These are phyloP conservation scores for Testicularia cyperi DNA, from an alignment of 1,284 basidiomycete species.

Conservation along the genomic window DNA sequence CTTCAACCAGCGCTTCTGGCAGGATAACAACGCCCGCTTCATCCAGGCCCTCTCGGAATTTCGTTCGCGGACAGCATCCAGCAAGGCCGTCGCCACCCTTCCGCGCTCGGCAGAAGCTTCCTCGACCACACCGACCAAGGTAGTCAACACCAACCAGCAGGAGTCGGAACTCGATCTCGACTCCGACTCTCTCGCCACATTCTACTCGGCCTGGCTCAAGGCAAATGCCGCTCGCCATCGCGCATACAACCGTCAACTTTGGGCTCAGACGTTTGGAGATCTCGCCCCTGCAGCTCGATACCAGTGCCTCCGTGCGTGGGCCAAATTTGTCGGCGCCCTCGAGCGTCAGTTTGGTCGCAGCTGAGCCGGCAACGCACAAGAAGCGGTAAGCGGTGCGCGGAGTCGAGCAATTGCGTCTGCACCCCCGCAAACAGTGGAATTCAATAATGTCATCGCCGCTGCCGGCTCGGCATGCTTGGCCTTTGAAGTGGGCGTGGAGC, in stretches of 20 bases:
- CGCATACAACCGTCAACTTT: conserved; percentile 52
- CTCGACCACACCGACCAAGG: neutral
- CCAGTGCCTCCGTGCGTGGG: conserved; percentile 24
- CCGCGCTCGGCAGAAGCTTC: neutral
- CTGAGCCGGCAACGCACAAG: too few relatives aligned
- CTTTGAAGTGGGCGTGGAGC: too few relatives aligned
- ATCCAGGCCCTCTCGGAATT: conserved; percentile 41
- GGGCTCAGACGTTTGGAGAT: conserved; percentile 42
- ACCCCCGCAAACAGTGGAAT: too few relatives aligned
- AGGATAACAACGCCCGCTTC: conserved; percentile 56
- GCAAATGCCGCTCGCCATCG: conserved; percentile 45
- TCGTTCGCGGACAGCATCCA: conserved; percentile 14
- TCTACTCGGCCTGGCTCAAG: conserved; percentile 55
- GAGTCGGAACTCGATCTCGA: conserved; percentile 23
- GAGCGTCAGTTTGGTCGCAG: conserved; percentile 14
- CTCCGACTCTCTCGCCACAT: conserved; percentile 41
- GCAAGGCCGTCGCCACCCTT: conserved; percentile 28
- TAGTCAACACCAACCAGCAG: neutral
- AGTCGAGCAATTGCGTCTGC: too few relatives aligned
- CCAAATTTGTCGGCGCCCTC: conserved; percentile 14
- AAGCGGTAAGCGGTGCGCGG: too few relatives aligned
- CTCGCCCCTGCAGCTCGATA: conserved; percentile 34
- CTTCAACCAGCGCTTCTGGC: conserved; percentile 58
- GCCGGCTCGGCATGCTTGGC: too few relatives aligned
- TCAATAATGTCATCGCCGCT: too few relatives aligned